Evolutionary conservation across 306 rosid genomes (phyloP), one percentile per base, ranked within the genome.

Genomic region (Carpinus viminea): DNA sequence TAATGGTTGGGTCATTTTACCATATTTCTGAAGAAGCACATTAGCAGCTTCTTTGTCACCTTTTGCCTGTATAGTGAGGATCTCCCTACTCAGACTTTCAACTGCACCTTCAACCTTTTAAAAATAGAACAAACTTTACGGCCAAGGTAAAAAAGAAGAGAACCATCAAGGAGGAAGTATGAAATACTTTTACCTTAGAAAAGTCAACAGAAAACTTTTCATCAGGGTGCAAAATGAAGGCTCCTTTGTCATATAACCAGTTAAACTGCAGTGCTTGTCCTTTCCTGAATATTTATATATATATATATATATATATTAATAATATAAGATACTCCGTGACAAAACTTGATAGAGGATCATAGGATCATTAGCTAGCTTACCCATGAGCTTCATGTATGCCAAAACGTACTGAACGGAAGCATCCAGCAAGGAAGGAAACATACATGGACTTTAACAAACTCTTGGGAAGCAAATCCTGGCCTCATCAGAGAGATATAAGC

Each of bases 201-300:
- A 92, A 95, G 80, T 95, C 92, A 79, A 95, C 93, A 47, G 96
- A 91, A 83, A 95, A 86, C 34, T 81, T 89, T 62, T 87, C 86
- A 54, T 88, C 91, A 9, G 88, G 54, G 56, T 88, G 84, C 74
- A 87, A 81, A 60, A 91, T 65, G 83, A 95, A 90, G 76, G 98
- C 97, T 78, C 87, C 96, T 91, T 90, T 83, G 85, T 86, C 92
- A 78, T 86, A 86, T 54, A 95, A 74, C 98, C 98, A 95, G 86
- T 95, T 95, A 85, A 95, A 95, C 81, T 95, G 98, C 86, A 95
- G 78, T 26, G 98, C 98, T 77, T 95, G 98, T 73, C 98, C 98
- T 83, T 95, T 95, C 64, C 98, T 95, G 85, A 74, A 41, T 81
- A 85, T 34, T 76, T 20, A 72, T 72, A 45, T 55, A 7, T 34